Base-by-base conservation (phyloP, 768 basidiomycete genomes). In the Psilocybe cubensis region DNA sequence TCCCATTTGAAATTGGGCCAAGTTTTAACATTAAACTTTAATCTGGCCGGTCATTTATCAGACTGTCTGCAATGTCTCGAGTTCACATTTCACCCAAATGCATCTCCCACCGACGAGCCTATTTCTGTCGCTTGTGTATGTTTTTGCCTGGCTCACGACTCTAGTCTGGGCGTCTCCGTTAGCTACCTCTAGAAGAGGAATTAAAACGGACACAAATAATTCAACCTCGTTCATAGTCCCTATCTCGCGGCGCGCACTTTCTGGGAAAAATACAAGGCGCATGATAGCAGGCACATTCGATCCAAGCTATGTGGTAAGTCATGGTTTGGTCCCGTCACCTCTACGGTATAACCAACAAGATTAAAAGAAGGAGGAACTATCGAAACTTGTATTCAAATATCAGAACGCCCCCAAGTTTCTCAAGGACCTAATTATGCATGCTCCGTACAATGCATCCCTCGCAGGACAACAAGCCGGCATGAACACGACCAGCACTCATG, bases 301-400 rank as follows among this genome's bases (percentile, higher is more conserved):
- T 52, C 29, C 54, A 1, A 21, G 45, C 25, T 50, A 44, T 42
- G 35, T 43, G 35, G 59, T 60, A 18, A 42, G 58, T 40, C 28
- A 2, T 23, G 1, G 21, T 3, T 28, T 18, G 1, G 4, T 49
- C 27, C n/a, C 11, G 10, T 33, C 23, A 14, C 4, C 42, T n/a
- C 42, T 23, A 18, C 4, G 42, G 33, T 12, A 21, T 21, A 20
- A 28, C 31, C 42, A 3, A 3, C 9, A 5, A n/a, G 18, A 9
- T 4, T 18, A 8, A n/a, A 27, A 68, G 66, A 59, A 65, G 59
- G 41, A 52, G 21, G 66, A 68, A 46, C 17, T 65, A 27, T 41
- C 41, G 2, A 8, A 18, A 12, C 41, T 68, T 12, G 38, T 64
- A 10, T 25, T 54, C n/a, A 68, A 68, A 54, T 68, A 68, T 47